These are phyloP conservation scores for Cytospora piceicola DNA, from an alignment of 2,329 filamentous ascomycete genomes.

Conservation along the genomic window DNA sequence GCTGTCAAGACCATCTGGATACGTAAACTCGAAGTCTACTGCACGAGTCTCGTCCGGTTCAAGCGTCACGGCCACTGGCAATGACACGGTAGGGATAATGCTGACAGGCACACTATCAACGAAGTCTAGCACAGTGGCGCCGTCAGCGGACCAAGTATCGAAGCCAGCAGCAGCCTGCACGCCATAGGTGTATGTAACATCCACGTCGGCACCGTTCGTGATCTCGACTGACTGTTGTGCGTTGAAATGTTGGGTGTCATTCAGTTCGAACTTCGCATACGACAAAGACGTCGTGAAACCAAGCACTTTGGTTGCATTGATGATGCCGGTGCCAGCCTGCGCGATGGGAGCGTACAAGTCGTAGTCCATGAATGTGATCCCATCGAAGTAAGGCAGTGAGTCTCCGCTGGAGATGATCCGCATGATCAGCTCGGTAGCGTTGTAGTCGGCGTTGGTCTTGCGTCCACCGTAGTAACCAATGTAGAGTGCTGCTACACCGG, in stretches of 20 bases:
- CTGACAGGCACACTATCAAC: slow-evolving; percentile 17
- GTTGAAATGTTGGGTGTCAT: slow-evolving; percentile 51
- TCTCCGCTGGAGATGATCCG: slow-evolving; percentile 16
- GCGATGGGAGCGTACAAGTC: slow-evolving; percentile 42
- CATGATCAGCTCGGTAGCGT: slow-evolving; percentile 20
- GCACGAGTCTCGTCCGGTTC: slow-evolving; percentile 20
- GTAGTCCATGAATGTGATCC: slow-evolving; percentile 21
- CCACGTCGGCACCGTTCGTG: slow-evolving; percentile 20
- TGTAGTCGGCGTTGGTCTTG: slow-evolving; percentile 17
- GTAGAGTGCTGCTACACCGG: slow-evolving; percentile 43
- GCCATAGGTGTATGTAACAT: slow-evolving; percentile 23
- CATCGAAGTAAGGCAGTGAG: slow-evolving; percentile 19
- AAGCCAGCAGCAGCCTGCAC: slow-evolving; percentile 24
- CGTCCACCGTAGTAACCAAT: slow-evolving; percentile 31
- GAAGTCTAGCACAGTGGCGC: slow-evolving; percentile 3
- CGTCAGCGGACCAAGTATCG: slow-evolving; percentile 16
- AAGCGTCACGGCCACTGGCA: slow-evolving; percentile 15
- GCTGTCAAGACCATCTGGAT: slow-evolving; percentile 36
- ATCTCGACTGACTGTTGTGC: slow-evolving; percentile 24
- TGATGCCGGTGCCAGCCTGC: slow-evolving; percentile 52
- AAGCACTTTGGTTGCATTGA: slow-evolving; percentile 51
- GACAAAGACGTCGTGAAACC: slow-evolving; percentile 46
- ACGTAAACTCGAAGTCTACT: slow-evolving; percentile 32
- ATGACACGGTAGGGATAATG: slow-evolving; percentile 14
- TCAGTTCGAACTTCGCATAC: slow-evolving; percentile 48